Percentiles rank a stretch among this genome's conserved stretches.
Conservation (phyloP, 306 rosid genomes). For the Benincasa hispida region DNA sequence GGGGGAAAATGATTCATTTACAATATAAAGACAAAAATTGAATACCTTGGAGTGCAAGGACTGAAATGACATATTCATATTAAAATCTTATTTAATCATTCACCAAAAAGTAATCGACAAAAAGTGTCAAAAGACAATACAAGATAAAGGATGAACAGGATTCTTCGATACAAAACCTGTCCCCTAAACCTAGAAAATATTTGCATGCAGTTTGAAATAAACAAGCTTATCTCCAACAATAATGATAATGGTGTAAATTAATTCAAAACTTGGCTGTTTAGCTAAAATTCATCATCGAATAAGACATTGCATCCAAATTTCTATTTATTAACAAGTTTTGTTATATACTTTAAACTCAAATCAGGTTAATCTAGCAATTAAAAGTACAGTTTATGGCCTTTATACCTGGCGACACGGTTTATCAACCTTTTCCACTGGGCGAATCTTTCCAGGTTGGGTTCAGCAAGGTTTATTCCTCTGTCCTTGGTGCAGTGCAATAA, state of each 20-base stretch:
- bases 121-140: not conserved
- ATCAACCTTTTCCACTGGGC: not conserved
- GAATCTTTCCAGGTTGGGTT: slow-evolving; percentile 9
- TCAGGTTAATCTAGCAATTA: not conserved
- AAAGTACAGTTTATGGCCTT: not conserved
- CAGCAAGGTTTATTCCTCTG: not conserved
- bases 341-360: not conserved
- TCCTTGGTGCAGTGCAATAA: slow-evolving; percentile 3
- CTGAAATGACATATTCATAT: not conserved
- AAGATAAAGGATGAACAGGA: not conserved
- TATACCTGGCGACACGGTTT: slow-evolving; percentile 7
- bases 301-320: not conserved
- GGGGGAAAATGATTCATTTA: not conserved
- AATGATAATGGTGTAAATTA: not conserved
- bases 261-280: not conserved
- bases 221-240: not conserved
- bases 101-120: not conserved
- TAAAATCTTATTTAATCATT: not conserved
- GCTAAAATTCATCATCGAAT: not conserved
- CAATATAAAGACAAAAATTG: not conserved
- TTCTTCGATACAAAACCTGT: not conserved
- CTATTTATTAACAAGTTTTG: not conserved
- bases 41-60: not conserved
- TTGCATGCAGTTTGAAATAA: not conserved
- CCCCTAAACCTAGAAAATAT: not conserved